A percentile compares a stretch with the other conserved stretches of the same genome.
Evolutionary conservation across 1,139 yeast genomes (phyloP).

Genomic region (Suhomyces maxii): DNA sequence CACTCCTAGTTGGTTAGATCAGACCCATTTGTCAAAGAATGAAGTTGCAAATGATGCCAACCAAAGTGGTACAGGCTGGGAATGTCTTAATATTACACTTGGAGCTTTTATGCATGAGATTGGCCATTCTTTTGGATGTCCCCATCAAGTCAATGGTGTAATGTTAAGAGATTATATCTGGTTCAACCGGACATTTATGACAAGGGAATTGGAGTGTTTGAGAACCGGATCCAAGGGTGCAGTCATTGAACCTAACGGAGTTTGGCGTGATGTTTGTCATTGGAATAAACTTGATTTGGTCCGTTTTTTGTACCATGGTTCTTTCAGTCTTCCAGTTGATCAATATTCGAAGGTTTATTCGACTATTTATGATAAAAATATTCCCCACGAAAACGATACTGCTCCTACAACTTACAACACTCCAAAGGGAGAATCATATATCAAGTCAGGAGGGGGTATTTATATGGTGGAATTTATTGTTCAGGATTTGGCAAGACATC

Average conservation of each 20-base stretch:
- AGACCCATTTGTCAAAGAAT: slow-evolving; percentile 55
- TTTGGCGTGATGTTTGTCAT: slow-evolving; percentile 54
- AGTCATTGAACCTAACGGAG: slow-evolving; percentile 56
- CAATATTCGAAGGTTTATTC: slow-evolving; percentile 31
- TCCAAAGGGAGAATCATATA: slow-evolving; percentile 43
- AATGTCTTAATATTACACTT: slow-evolving; percentile 77
- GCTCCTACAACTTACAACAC: slow-evolving; percentile 30
- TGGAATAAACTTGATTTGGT: slow-evolving; percentile 85
- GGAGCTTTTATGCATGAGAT: slow-evolving; percentile 97
- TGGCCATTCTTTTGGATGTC: slow-evolving; percentile 88
- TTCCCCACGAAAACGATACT: slow-evolving; percentile 18
- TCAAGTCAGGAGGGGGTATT: slow-evolving; percentile 64
- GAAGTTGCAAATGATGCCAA: slow-evolving; percentile 89
- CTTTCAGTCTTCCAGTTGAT: slow-evolving; percentile 73
- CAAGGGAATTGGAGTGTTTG: slow-evolving; percentile 62
- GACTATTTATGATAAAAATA: slow-evolving; percentile 26
- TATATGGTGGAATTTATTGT: slow-evolving; percentile 66
- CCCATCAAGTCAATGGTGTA: slow-evolving; percentile 87
- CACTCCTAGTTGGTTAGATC: slow-evolving; percentile 68
- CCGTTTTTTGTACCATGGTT: slow-evolving; percentile 78
- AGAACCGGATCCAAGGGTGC: slow-evolving; percentile 46
- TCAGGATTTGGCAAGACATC: slow-evolving; percentile 66
- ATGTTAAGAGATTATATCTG: slow-evolving; percentile 86
- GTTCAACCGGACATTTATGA: slow-evolving; percentile 78
- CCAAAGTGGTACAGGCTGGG: slow-evolving; percentile 89